Conservation (phyloP, 108 stramenopile genomes). For the Mediolabrus comicus region DNA sequence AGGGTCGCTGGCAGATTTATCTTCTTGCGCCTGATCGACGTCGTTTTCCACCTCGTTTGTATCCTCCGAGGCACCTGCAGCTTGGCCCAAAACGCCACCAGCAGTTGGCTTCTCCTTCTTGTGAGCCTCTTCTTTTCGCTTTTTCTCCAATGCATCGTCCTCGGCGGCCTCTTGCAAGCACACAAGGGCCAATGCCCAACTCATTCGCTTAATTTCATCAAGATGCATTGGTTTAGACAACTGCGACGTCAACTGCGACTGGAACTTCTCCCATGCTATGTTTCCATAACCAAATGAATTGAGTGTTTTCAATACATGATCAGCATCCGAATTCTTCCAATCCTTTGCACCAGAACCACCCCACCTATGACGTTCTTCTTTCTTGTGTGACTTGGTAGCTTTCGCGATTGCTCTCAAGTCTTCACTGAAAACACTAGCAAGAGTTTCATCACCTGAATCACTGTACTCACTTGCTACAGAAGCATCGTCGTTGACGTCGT, state of each 20-base stretch:
- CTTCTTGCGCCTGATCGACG: slow-evolving; percentile 11
- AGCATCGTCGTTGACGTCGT: slow-evolving; percentile 32
- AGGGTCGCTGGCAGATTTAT: slow-evolving; percentile 21
- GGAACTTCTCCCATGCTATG: slow-evolving; percentile 53
- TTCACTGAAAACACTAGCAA: slow-evolving; percentile 36
- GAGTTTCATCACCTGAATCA: slow-evolving; percentile 29
- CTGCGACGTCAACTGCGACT: slow-evolving; percentile 2
- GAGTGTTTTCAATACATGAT: slow-evolving; percentile 49
- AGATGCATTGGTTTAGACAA: slow-evolving; percentile 33
- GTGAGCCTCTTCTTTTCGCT: slow-evolving; percentile 35
- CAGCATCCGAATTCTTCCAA: slow-evolving; percentile 57
- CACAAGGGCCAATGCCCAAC: slow-evolving; percentile 63
- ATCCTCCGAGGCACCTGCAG: slow-evolving; percentile 6
- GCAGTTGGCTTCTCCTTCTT: slow-evolving; percentile 38
- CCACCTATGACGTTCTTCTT: slow-evolving; percentile 38
- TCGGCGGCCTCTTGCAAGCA: slow-evolving; percentile 62
- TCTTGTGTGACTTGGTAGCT: slow-evolving; percentile 28
- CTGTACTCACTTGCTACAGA: slow-evolving; percentile 31
- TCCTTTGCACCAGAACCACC: slow-evolving; percentile 55
- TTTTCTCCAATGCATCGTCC: slow-evolving; percentile 40
- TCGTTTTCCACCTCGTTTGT: not conserved
- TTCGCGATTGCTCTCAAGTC: slow-evolving; percentile 24
- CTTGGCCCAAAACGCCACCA: slow-evolving; percentile 37
- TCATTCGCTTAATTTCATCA: slow-evolving; percentile 70
- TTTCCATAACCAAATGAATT: slow-evolving; percentile 61